These are phyloP conservation scores for Pulveroboletus sp. DNA, from an alignment of 768 basidiomycete genomes.

Conservation along the genomic window DNA sequence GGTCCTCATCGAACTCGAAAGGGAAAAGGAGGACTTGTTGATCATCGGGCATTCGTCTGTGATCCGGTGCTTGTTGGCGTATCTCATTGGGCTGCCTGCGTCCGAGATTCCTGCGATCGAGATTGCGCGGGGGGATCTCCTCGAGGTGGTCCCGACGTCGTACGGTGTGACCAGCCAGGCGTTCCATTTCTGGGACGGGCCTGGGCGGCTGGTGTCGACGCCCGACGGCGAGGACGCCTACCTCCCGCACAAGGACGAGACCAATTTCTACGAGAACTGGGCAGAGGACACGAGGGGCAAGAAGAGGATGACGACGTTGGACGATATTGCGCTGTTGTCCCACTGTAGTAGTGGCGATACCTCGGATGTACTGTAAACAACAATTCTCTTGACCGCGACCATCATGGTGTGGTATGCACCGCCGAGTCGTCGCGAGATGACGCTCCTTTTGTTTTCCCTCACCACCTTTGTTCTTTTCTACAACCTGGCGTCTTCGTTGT, in stretches of 20 bases:
- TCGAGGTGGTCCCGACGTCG: conserved; percentile 87
- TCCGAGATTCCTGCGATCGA: conserved; percentile 98
- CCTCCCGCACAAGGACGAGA: conserved; percentile 51
- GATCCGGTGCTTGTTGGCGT: conserved; percentile 92
- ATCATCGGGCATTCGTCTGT: conserved; percentile 98
- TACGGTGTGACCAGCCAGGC: conserved; percentile 90
- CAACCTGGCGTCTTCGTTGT: conserved; percentile 67
- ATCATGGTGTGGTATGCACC: conserved; percentile 61
- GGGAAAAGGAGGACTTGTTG: conserved; percentile 89
- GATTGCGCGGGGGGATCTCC: conserved; percentile 92
- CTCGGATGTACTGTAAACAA: no score
- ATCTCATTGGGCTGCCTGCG: conserved; percentile 90
- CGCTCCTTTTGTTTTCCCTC: conserved; percentile 64
- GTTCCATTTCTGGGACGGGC: conserved; percentile 91
- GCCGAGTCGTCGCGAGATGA: conserved; percentile 71
- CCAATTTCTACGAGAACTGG: conserved; percentile 88
- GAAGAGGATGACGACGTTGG: conserved; percentile 36
- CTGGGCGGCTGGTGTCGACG: conserved; percentile 53
- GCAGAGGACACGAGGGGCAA: conserved; percentile 73
- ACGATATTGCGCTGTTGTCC: conserved; percentile 29
- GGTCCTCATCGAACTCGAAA: conserved; percentile 88
- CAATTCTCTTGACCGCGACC: no score
- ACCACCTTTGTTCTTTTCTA: conserved; percentile 68
- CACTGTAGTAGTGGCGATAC: conserved; percentile 8
- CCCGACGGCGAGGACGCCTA: conserved; percentile 31